These are phyloP conservation scores for Xylaria sp. DNA, from an alignment of 495 filamentous ascomycete genomes.

Conservation along the genomic window DNA sequence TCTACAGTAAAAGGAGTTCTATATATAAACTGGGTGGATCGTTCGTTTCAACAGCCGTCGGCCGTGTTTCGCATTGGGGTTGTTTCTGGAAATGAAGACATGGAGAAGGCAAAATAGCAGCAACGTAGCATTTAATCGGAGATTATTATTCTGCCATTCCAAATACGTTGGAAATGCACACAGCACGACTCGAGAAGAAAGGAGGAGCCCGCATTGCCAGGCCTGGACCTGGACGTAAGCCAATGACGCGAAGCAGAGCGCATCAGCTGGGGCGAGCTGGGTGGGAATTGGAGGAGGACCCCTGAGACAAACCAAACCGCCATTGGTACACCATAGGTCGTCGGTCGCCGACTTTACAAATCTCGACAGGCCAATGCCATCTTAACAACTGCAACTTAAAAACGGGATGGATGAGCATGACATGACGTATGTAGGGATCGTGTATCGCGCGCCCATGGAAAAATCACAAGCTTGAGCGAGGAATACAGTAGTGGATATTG, in stretches of 20 bases:
- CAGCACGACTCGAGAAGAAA: background rate
- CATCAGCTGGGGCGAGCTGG: slow-evolving; percentile 1
- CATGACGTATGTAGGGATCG: slow-evolving; percentile 6
- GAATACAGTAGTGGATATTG: background rate
- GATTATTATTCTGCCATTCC: slow-evolving; percentile 10
- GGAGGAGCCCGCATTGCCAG: background rate
- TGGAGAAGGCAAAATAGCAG: slow-evolving; percentile 2
- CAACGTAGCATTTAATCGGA: slow-evolving; percentile 13
- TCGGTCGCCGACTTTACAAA: slow-evolving; percentile 2
- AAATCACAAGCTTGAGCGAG: background rate
- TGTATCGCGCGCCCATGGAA: background rate
- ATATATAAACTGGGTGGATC: slow-evolving; percentile 20
- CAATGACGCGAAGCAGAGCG: background rate
- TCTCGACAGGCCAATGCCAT: background rate
- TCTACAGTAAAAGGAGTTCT: slow-evolving; percentile 23
- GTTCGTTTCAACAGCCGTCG: slow-evolving; percentile 2
- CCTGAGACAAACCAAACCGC: slow-evolving; percentile 1
- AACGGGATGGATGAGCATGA: too few species aligned
- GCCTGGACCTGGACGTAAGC: background rate
- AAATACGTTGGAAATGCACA: background rate
- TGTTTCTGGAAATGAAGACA: slow-evolving; percentile 6
- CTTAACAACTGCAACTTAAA: too few species aligned
- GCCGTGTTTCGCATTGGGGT: slow-evolving; percentile 9
- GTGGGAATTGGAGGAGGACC: background rate
- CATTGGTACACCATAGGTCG: background rate